A percentile compares a stretch with the other conserved stretches of the same genome.
Evolutionary conservation across 2,329 filamentous ascomycete genomes (phyloP).

Genomic region (Atkinsonella hypoxylon): DNA sequence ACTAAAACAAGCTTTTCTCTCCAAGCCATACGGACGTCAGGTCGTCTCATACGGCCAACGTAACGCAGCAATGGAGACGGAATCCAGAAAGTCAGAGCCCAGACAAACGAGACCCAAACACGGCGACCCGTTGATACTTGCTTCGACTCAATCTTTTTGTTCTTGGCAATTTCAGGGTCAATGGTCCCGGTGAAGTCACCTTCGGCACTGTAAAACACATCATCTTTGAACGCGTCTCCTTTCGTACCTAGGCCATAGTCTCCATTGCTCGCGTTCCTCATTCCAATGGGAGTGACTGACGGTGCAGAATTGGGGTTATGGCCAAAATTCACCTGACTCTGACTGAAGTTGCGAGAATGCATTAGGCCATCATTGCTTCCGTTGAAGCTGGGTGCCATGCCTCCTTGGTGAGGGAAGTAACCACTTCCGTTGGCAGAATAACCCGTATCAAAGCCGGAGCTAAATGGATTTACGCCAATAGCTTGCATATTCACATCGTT

Average conservation of each 20-base stretch:
- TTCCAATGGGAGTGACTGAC: slow-evolving; percentile 48
- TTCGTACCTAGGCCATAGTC: slow-evolving; percentile 86
- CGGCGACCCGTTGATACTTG: slow-evolving; percentile 52
- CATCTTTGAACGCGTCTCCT: slow-evolving; percentile 65
- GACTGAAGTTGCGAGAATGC: slow-evolving; percentile 43
- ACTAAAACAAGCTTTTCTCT: slow-evolving; percentile 85
- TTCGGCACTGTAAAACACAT: slow-evolving; percentile 62
- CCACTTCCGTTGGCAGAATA: slow-evolving; percentile 57
- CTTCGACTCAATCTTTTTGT: slow-evolving; percentile 64
- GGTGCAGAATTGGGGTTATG: slow-evolving; percentile 32
- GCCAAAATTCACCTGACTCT: slow-evolving; percentile 39
- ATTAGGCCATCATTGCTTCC: slow-evolving; percentile 64
- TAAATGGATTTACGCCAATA: slow-evolving; percentile 34
- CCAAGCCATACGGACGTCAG: slow-evolving; percentile 95
- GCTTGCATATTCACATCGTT: slow-evolving; percentile 16
- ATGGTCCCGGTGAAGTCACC: slow-evolving; percentile 56
- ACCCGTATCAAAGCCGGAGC: slow-evolving; percentile 48
- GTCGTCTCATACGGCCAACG: slow-evolving; percentile 89
- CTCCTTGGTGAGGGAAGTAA: slow-evolving; percentile 56
- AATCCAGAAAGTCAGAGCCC: slow-evolving; percentile 87
- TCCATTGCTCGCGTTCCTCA: slow-evolving; percentile 48
- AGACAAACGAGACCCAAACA: slow-evolving; percentile 71
- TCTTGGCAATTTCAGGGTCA: slow-evolving; percentile 67
- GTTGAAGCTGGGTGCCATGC: slow-evolving; percentile 48
- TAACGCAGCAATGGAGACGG: slow-evolving; percentile 73